phyloP scores from a whole-genome alignment of 2,329 filamentous ascomycete genomes.

The Aspergillus thermomutatus region DNA sequence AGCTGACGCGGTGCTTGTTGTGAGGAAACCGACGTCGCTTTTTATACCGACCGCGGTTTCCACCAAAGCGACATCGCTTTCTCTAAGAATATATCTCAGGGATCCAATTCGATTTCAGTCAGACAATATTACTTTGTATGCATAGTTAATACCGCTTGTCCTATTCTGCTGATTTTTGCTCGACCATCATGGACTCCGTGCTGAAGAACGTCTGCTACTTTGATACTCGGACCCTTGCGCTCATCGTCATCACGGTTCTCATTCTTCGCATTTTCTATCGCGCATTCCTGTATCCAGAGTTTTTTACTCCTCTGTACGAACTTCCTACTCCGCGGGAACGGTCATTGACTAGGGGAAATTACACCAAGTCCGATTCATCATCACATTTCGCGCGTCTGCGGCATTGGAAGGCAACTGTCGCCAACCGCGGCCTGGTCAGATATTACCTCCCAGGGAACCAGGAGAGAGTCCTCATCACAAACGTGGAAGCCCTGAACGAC shows the following conservation, averaged over 20 bases:
- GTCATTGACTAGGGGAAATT: neutral
- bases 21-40: no score
- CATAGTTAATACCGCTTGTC: no score
- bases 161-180: no score
- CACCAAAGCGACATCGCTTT: no score
- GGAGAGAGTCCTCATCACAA: neutral
- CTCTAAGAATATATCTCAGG: no score
- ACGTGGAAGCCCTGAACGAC: neutral
- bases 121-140: no score
- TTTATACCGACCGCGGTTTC: neutral
- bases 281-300: neutral
- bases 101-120: neutral
- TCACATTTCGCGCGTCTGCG: neutral
- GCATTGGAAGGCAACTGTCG: neutral
- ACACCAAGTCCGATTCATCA: neutral
- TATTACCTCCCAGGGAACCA: neutral
- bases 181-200: neutral
- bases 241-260: neutral
- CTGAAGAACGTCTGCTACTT: neutral
- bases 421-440: neutral
- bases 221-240: neutral
- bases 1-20: neutral
- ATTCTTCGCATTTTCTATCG: neutral
- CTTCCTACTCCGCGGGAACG: neutral
- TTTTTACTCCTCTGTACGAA: neutral